Percentiles rank a stretch among this genome's conserved stretches.
These are phyloP conservation scores for Pythium dissimile DNA, from an alignment of 352 stramenopile species.

Conservation along the genomic window DNA sequence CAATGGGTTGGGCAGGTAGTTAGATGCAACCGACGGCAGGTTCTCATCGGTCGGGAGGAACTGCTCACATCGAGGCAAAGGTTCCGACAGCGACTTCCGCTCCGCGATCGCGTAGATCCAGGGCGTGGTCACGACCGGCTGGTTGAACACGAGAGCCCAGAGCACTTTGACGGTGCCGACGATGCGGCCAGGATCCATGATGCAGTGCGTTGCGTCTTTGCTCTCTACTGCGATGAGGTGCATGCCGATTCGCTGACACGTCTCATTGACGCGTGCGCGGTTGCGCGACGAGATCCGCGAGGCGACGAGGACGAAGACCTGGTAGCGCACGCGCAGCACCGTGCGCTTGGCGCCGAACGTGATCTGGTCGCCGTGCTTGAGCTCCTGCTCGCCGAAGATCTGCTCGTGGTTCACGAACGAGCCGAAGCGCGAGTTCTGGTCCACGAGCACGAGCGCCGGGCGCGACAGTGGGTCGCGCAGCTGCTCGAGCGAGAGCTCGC, in stretches of 20 bases:
- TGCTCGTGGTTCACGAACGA: constrained; percentile 85
- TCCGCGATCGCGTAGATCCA: constrained; percentile 80
- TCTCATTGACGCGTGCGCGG: constrained; percentile 60
- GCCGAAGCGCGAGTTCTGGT: constrained; percentile 82
- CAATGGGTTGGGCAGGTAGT: constrained; percentile 72
- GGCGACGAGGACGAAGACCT: constrained; percentile 74
- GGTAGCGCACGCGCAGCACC: constrained; percentile 76
- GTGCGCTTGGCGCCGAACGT: constrained; percentile 84
- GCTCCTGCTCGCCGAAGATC: constrained; percentile 36
- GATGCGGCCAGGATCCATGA: constrained; percentile 80
- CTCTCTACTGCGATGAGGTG: constrained; percentile 57
- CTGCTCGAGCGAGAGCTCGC: constrained; percentile 53
- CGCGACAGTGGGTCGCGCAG: constrained; percentile 50
- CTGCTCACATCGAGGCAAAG: constrained; percentile 70
- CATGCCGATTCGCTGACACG: constrained; percentile 80
- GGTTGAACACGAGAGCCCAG: constrained; percentile 83
- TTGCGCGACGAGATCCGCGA: constrained; percentile 66
- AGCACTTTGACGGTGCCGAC: constrained; percentile 84
- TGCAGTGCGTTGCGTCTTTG: constrained; percentile 76
- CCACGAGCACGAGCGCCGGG: constrained; percentile 66
- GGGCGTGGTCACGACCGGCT: constrained; percentile 73
- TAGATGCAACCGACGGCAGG: constrained; percentile 50
- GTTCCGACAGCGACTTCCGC: constrained; percentile 68
- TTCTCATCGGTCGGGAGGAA: constrained; percentile 62
- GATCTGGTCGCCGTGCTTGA: constrained; percentile 69